Percentiles rank a stretch among this genome's conserved stretches.
Evolutionary conservation across 495 filamentous ascomycete species (phyloP).

Genomic region (Tuber calosporum): DNA sequence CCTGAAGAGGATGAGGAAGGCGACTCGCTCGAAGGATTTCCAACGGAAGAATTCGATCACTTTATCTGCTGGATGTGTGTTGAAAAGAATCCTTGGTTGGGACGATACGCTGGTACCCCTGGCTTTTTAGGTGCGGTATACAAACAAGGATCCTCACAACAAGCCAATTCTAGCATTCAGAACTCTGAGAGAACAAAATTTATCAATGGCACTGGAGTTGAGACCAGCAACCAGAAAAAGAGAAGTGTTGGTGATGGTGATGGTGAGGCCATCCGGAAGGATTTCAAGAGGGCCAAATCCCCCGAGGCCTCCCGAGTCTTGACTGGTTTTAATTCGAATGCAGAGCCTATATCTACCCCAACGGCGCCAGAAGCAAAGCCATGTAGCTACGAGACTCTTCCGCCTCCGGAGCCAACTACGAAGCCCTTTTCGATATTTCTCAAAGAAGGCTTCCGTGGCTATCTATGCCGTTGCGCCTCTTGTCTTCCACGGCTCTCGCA

Average conservation of each 20-base stretch:
- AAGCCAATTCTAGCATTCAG: slow-evolving; percentile 9
- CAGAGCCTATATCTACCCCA: slow-evolving; percentile 22
- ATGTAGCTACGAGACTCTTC: slow-evolving; percentile 45
- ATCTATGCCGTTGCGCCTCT: slow-evolving; percentile 65
- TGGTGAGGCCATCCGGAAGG: slow-evolving; percentile 42
- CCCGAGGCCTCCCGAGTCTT: slow-evolving; percentile 39
- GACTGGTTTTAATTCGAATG: slow-evolving; percentile 8
- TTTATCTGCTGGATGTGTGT: slow-evolving; percentile 94
- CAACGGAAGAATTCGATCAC: slow-evolving; percentile 77
- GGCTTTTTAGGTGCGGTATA: slow-evolving; percentile 70
- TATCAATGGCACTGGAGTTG: not conserved
- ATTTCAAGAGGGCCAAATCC: slow-evolving; percentile 58
- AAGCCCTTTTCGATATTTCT: slow-evolving; percentile 72
- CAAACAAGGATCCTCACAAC: slow-evolving; percentile 19
- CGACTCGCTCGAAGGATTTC: slow-evolving; percentile 68
- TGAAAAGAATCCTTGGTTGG: slow-evolving; percentile 84
- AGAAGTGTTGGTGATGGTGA: slow-evolving; percentile 64
- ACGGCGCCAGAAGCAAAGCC: slow-evolving; percentile 24
- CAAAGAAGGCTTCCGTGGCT: slow-evolving; percentile 63
- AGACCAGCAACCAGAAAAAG: slow-evolving; percentile 52
- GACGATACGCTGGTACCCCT: slow-evolving; percentile 70
- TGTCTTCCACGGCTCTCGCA: slow-evolving; percentile 66
- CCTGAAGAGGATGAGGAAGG: slow-evolving; percentile 48
- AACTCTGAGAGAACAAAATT: slow-evolving; percentile 1
- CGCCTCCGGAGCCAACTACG: slow-evolving; percentile 50